phyloP scores from a whole-genome alignment of 176 grass and related monocot genomes.

The Carex scoparia region DNA sequence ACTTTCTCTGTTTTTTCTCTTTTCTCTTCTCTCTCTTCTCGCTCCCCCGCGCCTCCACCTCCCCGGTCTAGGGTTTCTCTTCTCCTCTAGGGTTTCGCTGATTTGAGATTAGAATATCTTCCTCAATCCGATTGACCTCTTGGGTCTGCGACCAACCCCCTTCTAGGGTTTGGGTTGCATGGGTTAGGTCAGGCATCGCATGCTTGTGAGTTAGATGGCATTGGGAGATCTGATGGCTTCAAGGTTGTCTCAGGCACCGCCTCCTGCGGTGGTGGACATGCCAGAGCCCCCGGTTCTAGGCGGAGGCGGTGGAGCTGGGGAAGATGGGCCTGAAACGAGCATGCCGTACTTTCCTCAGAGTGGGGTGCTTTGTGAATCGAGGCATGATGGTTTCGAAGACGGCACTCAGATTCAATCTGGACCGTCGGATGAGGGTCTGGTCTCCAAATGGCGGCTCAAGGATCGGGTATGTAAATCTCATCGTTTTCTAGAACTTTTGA shows the following conservation, averaged over 20 bases:
- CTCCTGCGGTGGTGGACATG: slow-evolving; percentile 23
- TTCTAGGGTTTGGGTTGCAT: slow-evolving; percentile 6
- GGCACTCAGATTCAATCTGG: slow-evolving; percentile 35
- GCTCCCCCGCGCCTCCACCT: neutral
- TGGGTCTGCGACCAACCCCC: neutral
- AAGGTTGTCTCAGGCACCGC: slow-evolving; percentile 45
- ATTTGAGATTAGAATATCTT: neutral
- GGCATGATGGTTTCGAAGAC: slow-evolving; percentile 70
- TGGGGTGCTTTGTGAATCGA: slow-evolving; percentile 71
- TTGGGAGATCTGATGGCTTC: slow-evolving; percentile 99
- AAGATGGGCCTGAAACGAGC: slow-evolving; percentile 21
- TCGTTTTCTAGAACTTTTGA: neutral
- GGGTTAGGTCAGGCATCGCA: slow-evolving; percentile 18
- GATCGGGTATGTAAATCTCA: slow-evolving; percentile 60
- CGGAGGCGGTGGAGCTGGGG: neutral
- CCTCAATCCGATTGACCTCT: neutral
- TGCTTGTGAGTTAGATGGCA: slow-evolving; percentile 49
- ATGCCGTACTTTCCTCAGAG: slow-evolving; percentile 57
- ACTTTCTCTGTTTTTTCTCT: neutral
- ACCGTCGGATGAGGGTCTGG: slow-evolving; percentile 61
- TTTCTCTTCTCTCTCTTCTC: neutral
- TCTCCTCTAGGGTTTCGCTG: neutral
- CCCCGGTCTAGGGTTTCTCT: slow-evolving; percentile 26
- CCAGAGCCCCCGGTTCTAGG: slow-evolving; percentile 19
- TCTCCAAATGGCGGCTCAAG: slow-evolving; percentile 92